Evolutionary conservation across 2,329 filamentous ascomycete genomes (phyloP), one percentile per base, ranked within the genome.

Genomic region (Exserohilum rostratum): DNA sequence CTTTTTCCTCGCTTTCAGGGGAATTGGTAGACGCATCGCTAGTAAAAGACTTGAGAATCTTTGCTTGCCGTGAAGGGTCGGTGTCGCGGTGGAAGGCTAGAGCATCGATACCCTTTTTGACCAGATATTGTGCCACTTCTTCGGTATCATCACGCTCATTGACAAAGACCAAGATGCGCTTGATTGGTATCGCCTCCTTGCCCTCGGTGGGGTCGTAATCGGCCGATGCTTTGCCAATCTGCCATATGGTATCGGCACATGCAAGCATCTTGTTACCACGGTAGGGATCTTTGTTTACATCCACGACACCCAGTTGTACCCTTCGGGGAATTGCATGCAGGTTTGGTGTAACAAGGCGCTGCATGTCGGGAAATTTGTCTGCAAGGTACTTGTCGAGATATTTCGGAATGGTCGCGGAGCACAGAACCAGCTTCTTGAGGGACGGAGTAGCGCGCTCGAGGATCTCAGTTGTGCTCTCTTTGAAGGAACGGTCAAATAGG

Each of bases 261-360:
- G 95, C 96, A 5, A 99, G 85, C 66, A 89, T 84, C 76, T 96
- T 95, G 81, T 96, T 97, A 69, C 95, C 92, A 59, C 87, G 87
- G 78, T 97, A 99, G 0, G 93, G 93, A n/a, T 96, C 88, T 64
- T 90, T 91, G 61, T 93, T 88, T 12, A 96, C 90, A 69, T 99
- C 93, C 25, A 99, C 87, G 31, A 98, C 91, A 53, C 91, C 92
- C 4, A 99, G 86, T 73, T 98, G 93, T 0, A 99, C 93, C 64
- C 95, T 88, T 37, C 95, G 88, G 2, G 95, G 95, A 64, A 99
- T 96, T 54, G 95, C 92, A 76, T 99, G 95, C 0, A 99, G 83
- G 70, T 98, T 97, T 0, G 95, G 95, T 0, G 95, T 99, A 1
- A 93, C 93, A 59, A 99, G 87, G 57, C 95, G 89, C 40, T 83